phyloP scores from a whole-genome alignment of 2,329 filamentous ascomycete genomes.

The Diaporthe longicolla region DNA sequence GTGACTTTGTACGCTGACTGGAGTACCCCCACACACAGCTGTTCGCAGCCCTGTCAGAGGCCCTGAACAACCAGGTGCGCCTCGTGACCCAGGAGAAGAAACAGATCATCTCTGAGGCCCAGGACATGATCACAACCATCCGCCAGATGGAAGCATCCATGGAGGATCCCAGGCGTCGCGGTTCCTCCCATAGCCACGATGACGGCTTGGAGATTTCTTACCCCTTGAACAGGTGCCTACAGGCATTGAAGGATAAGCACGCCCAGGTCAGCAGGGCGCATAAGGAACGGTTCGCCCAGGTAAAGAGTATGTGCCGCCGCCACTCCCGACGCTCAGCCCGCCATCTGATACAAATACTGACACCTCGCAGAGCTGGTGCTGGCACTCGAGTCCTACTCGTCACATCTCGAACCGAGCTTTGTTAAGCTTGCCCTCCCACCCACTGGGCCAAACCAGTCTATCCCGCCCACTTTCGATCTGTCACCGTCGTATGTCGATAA shows the following conservation, averaged over 20 bases:
- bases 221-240: constrained; percentile 85
- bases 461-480: constrained; percentile 91
- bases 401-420: constrained; percentile 92
- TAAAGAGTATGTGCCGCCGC: constrained; percentile 78
- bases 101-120: constrained; percentile 89
- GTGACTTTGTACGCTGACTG: constrained; percentile 43
- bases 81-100: constrained; percentile 90
- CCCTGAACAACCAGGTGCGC: constrained; percentile 90
- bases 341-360: constrained; percentile 43
- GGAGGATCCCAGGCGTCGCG: constrained; percentile 78
- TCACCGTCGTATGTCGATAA: constrained; percentile 88
- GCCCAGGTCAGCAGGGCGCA: constrained; percentile 84
- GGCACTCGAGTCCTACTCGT: constrained; percentile 95
- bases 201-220: constrained; percentile 84
- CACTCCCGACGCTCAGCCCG: background rate
- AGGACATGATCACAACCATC: constrained; percentile 86
- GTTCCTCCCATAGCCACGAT: constrained; percentile 74
- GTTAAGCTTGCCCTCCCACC: constrained; percentile 89
- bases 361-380: constrained; percentile 83
- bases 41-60: constrained; percentile 91
- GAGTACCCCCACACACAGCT: constrained; percentile 68
- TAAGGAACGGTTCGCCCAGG: constrained; percentile 93
- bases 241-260: constrained; percentile 88
- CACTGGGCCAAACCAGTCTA: constrained; percentile 79
- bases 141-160: constrained; percentile 94